Percentiles rank a stretch among this genome's conserved stretches.
These are phyloP conservation scores for Colletotrichum theobromicola DNA, from an alignment of 2,329 filamentous ascomycete species.

Conservation along the genomic window DNA sequence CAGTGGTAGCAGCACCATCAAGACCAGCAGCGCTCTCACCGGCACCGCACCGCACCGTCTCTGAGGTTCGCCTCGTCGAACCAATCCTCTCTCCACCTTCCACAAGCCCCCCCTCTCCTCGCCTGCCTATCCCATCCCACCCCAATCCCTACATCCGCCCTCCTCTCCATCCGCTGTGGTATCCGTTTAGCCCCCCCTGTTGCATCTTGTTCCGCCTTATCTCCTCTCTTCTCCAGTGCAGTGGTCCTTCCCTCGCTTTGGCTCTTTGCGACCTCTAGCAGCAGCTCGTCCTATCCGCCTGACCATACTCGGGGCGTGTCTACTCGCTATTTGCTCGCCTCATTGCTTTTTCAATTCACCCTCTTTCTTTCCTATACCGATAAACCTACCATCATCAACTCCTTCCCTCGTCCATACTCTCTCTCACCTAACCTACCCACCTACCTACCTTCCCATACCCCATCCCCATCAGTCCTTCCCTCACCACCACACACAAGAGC, in stretches of 20 bases:
- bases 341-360: not conserved
- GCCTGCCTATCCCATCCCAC: conserved; percentile 9
- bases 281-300: conserved; percentile 20
- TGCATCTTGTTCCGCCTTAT: conserved; percentile 21
- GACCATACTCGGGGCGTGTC: conserved; percentile 19
- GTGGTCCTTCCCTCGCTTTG: conserved; percentile 11
- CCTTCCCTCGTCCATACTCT: not conserved
- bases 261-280: conserved; percentile 10
- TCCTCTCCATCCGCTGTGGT: conserved; percentile 17
- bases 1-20: not conserved
- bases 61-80: conserved; percentile 9
- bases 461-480: not conserved
- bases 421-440: not conserved
- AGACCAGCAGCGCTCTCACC: not conserved
- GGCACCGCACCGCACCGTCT: not conserved
- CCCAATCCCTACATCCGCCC: conserved; percentile 21
- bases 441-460: not conserved
- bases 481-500: not conserved
- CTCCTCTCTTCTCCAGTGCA: conserved; percentile 13
- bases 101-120: conserved; percentile 8
- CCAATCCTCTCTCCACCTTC: conserved; percentile 18
- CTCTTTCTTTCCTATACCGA: not conserved
- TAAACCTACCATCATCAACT: conserved; percentile 7
- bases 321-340: conserved; percentile 19
- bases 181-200: conserved; percentile 14